phyloP scores from a whole-genome alignment of 1,284 basidiomycete genomes.

The Inonotus hispidus region DNA sequence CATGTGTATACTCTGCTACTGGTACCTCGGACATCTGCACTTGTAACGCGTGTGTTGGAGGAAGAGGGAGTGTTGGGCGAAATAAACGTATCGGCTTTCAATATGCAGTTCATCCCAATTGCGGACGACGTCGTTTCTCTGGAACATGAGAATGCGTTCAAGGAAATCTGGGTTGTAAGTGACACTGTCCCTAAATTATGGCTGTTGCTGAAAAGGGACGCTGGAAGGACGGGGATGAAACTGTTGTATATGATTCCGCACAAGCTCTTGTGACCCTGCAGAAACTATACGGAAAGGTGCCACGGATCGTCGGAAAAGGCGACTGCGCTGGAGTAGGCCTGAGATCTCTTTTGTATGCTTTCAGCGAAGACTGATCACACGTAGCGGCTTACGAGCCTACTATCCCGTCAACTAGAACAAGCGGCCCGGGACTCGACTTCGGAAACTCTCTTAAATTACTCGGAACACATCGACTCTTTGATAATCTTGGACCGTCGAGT shows the following conservation, averaged over 20 bases:
- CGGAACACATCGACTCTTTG: conserved; percentile 76
- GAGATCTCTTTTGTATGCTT: conserved; percentile 10
- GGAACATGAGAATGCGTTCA: conserved; percentile 79
- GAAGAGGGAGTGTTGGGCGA: conserved; percentile 92
- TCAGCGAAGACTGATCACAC: neutral
- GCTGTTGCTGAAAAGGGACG: conserved; percentile 2
- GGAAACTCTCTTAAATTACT: conserved; percentile 37
- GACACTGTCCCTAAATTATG: neutral
- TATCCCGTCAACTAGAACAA: conserved; percentile 56
- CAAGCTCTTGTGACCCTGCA: conserved; percentile 86
- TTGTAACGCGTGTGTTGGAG: conserved; percentile 80
- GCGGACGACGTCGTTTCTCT: conserved; percentile 88
- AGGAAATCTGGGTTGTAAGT: conserved; percentile 81
- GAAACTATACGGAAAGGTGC: conserved; percentile 84
- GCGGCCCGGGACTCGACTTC: conserved; percentile 31
- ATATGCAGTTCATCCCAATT: conserved; percentile 89
- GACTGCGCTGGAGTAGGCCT: conserved; percentile 80
- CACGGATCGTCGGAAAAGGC: conserved; percentile 91
- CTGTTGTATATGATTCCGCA: conserved; percentile 82
- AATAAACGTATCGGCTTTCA: conserved; percentile 79
- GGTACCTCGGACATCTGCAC: conserved; percentile 82
- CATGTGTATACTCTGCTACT: conserved; percentile 88
- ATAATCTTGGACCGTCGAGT: conserved; percentile 87
- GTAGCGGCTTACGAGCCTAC: conserved; percentile 72
- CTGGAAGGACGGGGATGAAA: conserved; percentile 87